These are phyloP conservation scores for Cicer yamashitae DNA, from an alignment of 306 rosid genomes.

Conservation along the genomic window DNA sequence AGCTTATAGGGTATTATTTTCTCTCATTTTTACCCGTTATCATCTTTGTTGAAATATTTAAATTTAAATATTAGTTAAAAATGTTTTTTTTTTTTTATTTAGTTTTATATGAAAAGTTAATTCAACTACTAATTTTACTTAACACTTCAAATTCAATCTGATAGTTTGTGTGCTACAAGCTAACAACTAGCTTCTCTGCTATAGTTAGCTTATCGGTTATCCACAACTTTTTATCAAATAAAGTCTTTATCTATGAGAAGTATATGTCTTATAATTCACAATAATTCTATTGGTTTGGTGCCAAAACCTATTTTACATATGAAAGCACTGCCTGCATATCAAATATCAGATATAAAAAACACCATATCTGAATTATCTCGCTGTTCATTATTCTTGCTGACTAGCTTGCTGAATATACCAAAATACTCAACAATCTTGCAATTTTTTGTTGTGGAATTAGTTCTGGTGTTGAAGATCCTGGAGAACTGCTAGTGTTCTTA, in stretches of 20 bases:
- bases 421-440: neutral
- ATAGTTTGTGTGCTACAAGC: no score
- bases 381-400: neutral
- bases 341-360: neutral
- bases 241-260: neutral
- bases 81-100: no score
- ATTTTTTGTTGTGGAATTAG: neutral
- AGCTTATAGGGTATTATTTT: no score
- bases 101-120: no score
- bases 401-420: neutral
- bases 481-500: neutral
- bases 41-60: no score
- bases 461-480: slow-evolving; percentile 3
- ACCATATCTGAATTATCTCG: neutral
- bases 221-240: no score
- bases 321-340: neutral
- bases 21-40: no score
- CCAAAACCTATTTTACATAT: slow-evolving; percentile 19
- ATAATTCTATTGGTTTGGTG: neutral
- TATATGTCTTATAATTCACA: neutral
- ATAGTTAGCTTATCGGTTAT: no score
- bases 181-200: no score
- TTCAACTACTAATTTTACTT: no score
- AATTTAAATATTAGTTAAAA: no score
- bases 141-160: no score